Base-by-base conservation (phyloP, 2,329 filamentous ascomycete species). In the Tolypocladium tropicale region DNA sequence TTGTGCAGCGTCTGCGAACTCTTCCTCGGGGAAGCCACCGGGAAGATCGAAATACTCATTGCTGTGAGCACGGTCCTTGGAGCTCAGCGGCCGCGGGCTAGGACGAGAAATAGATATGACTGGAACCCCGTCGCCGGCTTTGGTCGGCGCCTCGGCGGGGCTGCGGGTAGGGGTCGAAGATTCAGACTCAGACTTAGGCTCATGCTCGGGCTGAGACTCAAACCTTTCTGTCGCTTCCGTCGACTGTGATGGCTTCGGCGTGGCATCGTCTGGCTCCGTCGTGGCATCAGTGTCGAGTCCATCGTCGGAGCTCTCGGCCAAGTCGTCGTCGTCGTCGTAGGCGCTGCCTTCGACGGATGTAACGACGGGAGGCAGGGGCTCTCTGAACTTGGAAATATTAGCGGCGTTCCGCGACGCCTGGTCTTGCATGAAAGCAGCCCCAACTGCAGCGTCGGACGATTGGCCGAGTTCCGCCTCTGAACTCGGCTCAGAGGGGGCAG, bases 291-390 rank as follows among this genome's bases (percentile, higher is more conserved):
- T 57, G 32, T 62, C 61, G 21, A 59, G 55, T 23, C 71, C 69
- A 49, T 71, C 66, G 32, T 70, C 70, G 0, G 70, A 71, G 43
- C 62, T 67, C 32, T 63, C 55, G 5, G 57, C 54, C 50, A 77
- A 82, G 57, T 87, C 83, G 16, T 84, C 88, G 18, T 84, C 88
- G 18, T 76, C 70, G 16, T 76, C 70, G 60, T 88, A 84, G 1
- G 82, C 85, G 55, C 72, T 79, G 11, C 81, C 83, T 65, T 91
- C 86, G 21, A 86, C 79, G 1, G 84, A 85, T 0, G 85, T 87
- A 14, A 89, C 84, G 18, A 89, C 79, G 1, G 86, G 86, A 5
- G 88, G 84, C 36, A 90, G 68, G 18, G 89, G 87, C 59, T 88
- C 82, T 54, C 81, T 75, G 59, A 77, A 78, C 61, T 77, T 77